Evolutionary conservation across 2,329 filamentous ascomycete species (phyloP), one percentile per base, ranked within the genome.

Genomic region (Pseudogymnoascus sp.): DNA sequence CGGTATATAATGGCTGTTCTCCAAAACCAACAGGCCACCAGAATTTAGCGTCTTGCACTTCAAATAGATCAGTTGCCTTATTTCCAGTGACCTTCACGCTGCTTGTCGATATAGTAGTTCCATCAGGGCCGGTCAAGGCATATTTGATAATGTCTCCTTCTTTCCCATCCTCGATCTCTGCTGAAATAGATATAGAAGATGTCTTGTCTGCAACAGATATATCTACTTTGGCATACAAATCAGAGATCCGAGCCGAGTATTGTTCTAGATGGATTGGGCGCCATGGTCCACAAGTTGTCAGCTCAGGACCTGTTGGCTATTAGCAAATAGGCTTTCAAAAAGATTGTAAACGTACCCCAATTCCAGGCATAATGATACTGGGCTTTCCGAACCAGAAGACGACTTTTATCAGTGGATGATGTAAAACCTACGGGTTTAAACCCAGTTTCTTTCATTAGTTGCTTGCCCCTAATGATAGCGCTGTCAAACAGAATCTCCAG

Each of bases 11-110:
- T 0, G 87, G 84, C 70, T 91, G 89, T 59, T 83, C 80, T 60
- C 89, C 89, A 68, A 91, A 91, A 14, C 87, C 82, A 64, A 85
- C 77, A 0, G 89, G 89, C 68, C 88, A 91, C 89, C 89, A 92
- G 14, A 92, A 77, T 67, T 85, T 79, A 0, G 88, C 87, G 11
- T 83, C 79, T 53, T 76, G 71, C 40, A 87, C 78, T 31, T 77
- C 75, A 69, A 87, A 85, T 10, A 6, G 38, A 40, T 40, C 38
- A 40, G 38, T 19, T 40, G 38, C 38, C 38, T 19, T 40, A 10
- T 40, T 40, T 40, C 8, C 38, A 40, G 38, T 40, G 38, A 40
- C 38, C 38, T 19, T 40, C 16, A 19, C 3, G 38, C 38, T 40
- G 38, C 38, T 40, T 7, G 38, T 40, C n/a, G 38, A 40, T 19